Percentiles rank a stretch among this genome's conserved stretches.
phyloP scores from a whole-genome alignment of 306 rosid genomes.

The Pachyrhizus erosus region DNA sequence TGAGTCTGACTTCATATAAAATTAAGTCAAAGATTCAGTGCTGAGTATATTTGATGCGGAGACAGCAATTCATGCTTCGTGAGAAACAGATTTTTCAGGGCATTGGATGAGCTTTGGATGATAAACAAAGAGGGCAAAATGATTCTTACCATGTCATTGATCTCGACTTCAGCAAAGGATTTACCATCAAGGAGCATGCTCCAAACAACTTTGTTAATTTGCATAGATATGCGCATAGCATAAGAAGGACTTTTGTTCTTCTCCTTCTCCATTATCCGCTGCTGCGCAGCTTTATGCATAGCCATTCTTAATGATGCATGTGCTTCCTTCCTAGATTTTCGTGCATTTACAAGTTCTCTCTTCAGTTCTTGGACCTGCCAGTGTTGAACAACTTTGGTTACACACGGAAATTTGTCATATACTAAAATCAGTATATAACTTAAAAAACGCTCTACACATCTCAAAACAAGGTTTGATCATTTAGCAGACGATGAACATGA shows the following conservation, averaged over 20 bases:
- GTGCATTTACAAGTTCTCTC: conserved; percentile 72
- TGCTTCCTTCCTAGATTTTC: conserved; percentile 78
- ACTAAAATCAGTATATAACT: conserved; percentile 23
- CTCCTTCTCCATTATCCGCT: conserved; percentile 85
- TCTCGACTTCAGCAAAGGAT: conserved; percentile 92
- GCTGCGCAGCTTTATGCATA: conserved; percentile 80
- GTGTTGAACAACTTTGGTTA: conserved; percentile 38
- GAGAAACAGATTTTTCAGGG: conserved; percentile 16
- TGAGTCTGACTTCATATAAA: too few relatives aligned
- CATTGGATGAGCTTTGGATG: conserved; percentile 1
- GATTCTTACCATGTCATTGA: conserved; percentile 91
- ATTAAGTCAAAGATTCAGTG: not conserved
- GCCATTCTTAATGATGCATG: conserved; percentile 74
- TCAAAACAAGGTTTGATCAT: conserved; percentile 19
- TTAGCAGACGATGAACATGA: not conserved
- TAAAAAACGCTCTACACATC: conserved; percentile 20
- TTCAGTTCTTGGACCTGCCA: conserved; percentile 91
- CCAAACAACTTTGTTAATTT: conserved; percentile 93
- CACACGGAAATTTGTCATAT: conserved; percentile 32
- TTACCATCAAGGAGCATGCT: conserved; percentile 97
- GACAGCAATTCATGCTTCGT: not conserved
- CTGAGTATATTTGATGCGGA: conserved; percentile 15
- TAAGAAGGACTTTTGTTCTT: conserved; percentile 90
- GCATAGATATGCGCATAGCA: conserved; percentile 87
- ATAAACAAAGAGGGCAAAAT: conserved; percentile 20